Evolutionary conservation across 495 filamentous ascomycete genomes (phyloP).

Genomic region (Immersiella caudata): DNA sequence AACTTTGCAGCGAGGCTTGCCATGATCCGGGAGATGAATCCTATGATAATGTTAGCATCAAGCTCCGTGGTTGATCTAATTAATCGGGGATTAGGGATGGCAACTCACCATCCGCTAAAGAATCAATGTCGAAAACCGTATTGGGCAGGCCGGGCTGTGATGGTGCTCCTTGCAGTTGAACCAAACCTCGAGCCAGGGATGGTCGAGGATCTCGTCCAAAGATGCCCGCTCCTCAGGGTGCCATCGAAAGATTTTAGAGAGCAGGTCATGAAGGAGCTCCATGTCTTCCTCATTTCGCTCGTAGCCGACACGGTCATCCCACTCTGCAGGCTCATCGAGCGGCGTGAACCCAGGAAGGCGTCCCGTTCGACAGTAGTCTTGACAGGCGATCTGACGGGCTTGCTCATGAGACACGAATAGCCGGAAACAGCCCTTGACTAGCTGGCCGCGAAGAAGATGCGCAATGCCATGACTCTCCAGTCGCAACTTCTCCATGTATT

Average conservation of each 20-base stretch:
- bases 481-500: no score
- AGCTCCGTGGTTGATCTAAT: no score
- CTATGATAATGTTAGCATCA: not conserved
- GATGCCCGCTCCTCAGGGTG: conserved; percentile 26
- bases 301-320: conserved; percentile 11
- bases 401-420: not conserved
- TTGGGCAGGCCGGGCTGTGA: no score
- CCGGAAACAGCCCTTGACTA: not conserved
- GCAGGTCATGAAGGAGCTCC: conserved; percentile 27
- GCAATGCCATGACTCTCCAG: not conserved
- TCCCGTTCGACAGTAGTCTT: conserved; percentile 6
- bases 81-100: no score
- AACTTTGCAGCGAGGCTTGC: not conserved
- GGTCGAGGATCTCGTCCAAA: conserved; percentile 15
- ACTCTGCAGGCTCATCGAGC: not conserved
- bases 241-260: conserved; percentile 28
- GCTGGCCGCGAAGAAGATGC: not conserved
- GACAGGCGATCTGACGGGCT: not conserved
- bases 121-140: no score
- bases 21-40: not conserved
- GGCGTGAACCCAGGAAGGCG: not conserved
- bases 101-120: not conserved
- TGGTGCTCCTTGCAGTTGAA: no score
- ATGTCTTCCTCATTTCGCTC: conserved; percentile 25
- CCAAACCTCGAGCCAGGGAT: conserved; percentile 26